Base-by-base conservation (phyloP, 495 filamentous ascomycete species). In the Aspergillus taichungensis region DNA sequence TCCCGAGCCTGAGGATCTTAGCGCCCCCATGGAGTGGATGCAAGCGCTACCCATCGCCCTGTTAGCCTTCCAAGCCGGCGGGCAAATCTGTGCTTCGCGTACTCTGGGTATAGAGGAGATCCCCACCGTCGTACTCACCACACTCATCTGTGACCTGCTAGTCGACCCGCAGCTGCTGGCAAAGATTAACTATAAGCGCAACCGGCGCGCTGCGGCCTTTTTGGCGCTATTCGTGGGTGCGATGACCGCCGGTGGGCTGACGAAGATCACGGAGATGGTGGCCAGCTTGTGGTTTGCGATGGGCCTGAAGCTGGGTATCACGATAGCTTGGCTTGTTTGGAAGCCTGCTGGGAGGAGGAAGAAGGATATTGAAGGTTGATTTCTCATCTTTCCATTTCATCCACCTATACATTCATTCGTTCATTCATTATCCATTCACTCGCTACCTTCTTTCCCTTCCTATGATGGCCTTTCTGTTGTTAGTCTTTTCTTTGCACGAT, bases 51-150 rank as follows among this genome's bases (percentile, higher is more conserved):
- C 67, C 5, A 70, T 87, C 13, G 76, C 72, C 0, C 64, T 87
- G 12, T 59, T 88, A 12, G 74, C 79, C 3, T 84, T 88, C 56
- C 82, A 87, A 55, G 77, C 77, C 9, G 81, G 77, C 1, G 82
- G 82, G 0, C 83, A 86, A 59, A 84, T 87, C 46, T 69, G 73
- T 2, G 73, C 75, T 6, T 76, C 71, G 3, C 66, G 84, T 2
- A 51, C 78, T 6, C 55, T 88, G 30, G 79, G 74, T 5, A 72
- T 79, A 33, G 72, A 76, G 45, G 84, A 87, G 61, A 74, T 88
- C 14, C 84, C 84, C 0, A 84, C 81, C 0, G 81, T 80, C 9
- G 84, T 87, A 3, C 61, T 86, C 42, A 87, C 84, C 0, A 79
- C 72, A 27, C 62, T 85, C 34, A 70, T 85, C 32, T 82, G 78